Evolutionary conservation across 2,329 filamentous ascomycete genomes (phyloP).

Genomic region (Pyrenochaeta sp.): DNA sequence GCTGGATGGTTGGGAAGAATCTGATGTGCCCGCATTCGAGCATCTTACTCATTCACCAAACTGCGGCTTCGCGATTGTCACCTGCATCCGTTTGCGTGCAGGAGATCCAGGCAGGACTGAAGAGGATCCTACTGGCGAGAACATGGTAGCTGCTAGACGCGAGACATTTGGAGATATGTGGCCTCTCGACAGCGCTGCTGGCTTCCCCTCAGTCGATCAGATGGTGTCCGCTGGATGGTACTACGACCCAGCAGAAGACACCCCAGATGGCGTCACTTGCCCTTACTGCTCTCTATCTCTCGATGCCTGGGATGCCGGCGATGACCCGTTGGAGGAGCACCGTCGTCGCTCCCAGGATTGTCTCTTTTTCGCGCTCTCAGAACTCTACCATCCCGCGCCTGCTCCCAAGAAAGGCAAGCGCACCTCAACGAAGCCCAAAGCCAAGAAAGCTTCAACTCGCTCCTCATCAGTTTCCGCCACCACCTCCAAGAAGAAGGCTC

Average conservation of each 20-base stretch:
- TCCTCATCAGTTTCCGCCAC: conserved; percentile 20
- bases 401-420: conserved; percentile 38
- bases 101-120: conserved; percentile 69
- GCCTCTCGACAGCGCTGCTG: conserved; percentile 73
- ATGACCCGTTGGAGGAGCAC: conserved; percentile 93
- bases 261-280: conserved; percentile 89
- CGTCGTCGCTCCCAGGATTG: conserved; percentile 79
- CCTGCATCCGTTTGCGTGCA: conserved; percentile 63
- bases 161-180: conserved; percentile 84
- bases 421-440: conserved; percentile 27
- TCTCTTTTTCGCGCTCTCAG: conserved; percentile 77
- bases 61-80: conserved; percentile 84
- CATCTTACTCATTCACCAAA: conserved; percentile 82
- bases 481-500: conserved; percentile 36
- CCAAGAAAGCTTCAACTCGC: conserved; percentile 35
- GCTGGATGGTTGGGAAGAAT: conserved; percentile 90
- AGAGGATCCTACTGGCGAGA: conserved; percentile 75
- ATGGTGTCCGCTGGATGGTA: conserved; percentile 94
- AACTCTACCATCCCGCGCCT: conserved; percentile 56
- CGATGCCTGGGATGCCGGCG: conserved; percentile 92
- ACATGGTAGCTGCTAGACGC: conserved; percentile 78
- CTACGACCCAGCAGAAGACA: conserved; percentile 83
- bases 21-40: conserved; percentile 82
- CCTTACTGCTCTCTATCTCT: conserved; percentile 88
- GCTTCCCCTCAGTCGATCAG: conserved; percentile 62